Base-by-base conservation (phyloP, 169 alveolate genomes). In the Plasmodium malariae region DNA sequence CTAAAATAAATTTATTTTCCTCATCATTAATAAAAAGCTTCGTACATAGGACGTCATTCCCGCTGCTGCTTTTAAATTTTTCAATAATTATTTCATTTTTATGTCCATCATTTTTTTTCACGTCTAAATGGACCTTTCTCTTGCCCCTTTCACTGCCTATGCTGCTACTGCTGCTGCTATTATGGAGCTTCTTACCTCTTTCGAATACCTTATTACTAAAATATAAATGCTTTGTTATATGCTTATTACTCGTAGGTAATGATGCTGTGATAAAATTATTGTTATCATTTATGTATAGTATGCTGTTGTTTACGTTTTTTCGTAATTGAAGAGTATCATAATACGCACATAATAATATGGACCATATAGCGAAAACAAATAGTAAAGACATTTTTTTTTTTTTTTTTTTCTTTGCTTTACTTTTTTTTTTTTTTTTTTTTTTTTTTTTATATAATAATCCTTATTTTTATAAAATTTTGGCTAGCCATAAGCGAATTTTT, bases 1-100 rank as follows among this genome's bases (percentile, higher is more conserved):
- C 92, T n/a, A 85, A 14, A 12, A 85, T 37, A 72, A 85, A 85
- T 30, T 48, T 69, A 11, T 45, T 68, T 48, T 68, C 92, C 3
- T 85, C 43, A 37, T 51, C 32, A 34, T 85, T 85, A 19, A 85
- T 70, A 36, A 83, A 37, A 14, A 83, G 65, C 24, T 65, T 83
- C 14, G 74, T 51, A 21, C 34, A 83, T 24, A 83, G 28, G 6
- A 83, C 65, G 7, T 67, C 63, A n/a, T 68, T 55, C 2, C 85
- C 83, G 30, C 36, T 67, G 3, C 34, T 51, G 19, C 30, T 67
- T 40, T 17, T 24, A 43, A 51, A 65, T 6, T 51, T 83, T 40
- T 83, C 78, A 1, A 83, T 34, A 7, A 17, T 54, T 40, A 68
- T 21, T 28, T 32, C 71, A 7, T 57, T 74, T 51, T 54, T 83